Base-by-base conservation (phyloP, 768 basidiomycete species). In the Dentipellis sp. region DNA sequence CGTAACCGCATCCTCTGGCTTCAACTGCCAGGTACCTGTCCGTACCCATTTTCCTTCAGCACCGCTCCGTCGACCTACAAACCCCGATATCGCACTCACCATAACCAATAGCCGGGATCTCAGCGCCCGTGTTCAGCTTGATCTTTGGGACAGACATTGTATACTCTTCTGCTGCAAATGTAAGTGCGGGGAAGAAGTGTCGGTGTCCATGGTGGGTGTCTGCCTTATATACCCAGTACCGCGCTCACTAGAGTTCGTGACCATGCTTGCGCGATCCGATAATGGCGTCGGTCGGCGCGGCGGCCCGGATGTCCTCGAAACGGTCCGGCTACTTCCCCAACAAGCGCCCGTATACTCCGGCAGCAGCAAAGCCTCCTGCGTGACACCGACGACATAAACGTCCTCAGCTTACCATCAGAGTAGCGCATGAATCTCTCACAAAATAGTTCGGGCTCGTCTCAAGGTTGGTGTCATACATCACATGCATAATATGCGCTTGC, bases 1-100 rank as follows among this genome's bases (percentile, higher is more conserved):
- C 40, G 71, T 62, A 11, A 73, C 71, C 36, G 88, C 90, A 60
- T 91, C 83, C 52, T 86, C 84, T 2, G 85, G 74, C 60, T 81
- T 78, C 46, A 84, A 83, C 68, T 88, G 84, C 88, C 88, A 92
- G n/a, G 91, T 92, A 14, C 89, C 89, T 85, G 51, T 34, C 21
- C 29, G 6, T 34, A 50, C 2, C 7, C 45, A 4, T 10, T 8
- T 19, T 2, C n/a, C 12, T 22, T 7, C 50, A 10, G 3, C 19
- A 29, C 14, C 17, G 17, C 5, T 38, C 11, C 55, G 19, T 34
- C 9, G 42, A n/a, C 23, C 2, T 50, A 8, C 23, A 42, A 42
- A 42, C 40, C 9, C 22, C 19, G 22, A 10, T 21, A 22, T 10
- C 22, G 48, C 29, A 17, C 7, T 11, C 17, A 45, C 40, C 52